These are phyloP conservation scores for Durotheca rogersii DNA, from an alignment of 495 filamentous ascomycete genomes.

Conservation along the genomic window DNA sequence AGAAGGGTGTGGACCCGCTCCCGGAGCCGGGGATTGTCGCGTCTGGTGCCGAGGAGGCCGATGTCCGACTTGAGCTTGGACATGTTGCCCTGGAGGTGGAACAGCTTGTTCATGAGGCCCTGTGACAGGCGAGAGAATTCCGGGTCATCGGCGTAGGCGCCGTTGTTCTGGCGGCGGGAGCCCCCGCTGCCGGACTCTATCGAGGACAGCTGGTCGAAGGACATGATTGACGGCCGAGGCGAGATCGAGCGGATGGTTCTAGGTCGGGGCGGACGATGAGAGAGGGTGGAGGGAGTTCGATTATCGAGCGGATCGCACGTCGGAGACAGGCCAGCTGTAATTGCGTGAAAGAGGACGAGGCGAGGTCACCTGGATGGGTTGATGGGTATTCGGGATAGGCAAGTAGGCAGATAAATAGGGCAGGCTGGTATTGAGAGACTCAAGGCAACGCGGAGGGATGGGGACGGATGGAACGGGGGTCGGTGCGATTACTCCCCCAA, in stretches of 20 bases:
- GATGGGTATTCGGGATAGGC: not conserved
- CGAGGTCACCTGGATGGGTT: constrained; percentile 11
- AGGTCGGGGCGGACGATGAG: no score
- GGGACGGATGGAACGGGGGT: not conserved
- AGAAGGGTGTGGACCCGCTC: constrained; percentile 84
- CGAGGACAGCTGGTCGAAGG: constrained; percentile 81
- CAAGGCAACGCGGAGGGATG: no score
- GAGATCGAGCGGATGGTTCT: constrained; percentile 1
- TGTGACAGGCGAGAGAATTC: constrained; percentile 83
- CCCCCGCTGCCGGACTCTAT: constrained; percentile 65
- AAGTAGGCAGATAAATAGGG: not conserved
- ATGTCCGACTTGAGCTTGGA: constrained; percentile 78
- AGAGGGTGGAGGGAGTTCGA: no score
- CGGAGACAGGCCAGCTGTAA: not conserved
- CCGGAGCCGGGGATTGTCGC: constrained; percentile 86
- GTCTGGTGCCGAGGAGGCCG: constrained; percentile 78
- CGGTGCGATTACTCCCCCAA: no score
- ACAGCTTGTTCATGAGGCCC: constrained; percentile 79
- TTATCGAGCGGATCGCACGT: not conserved
- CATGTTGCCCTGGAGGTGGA: constrained; percentile 83
- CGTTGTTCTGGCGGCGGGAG: constrained; percentile 41
- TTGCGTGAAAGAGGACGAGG: not conserved
- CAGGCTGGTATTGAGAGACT: not conserved
- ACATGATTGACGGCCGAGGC: constrained; percentile 69
- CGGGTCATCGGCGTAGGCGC: constrained; percentile 86